A percentile compares a stretch with the other conserved stretches of the same genome.
phyloP scores from a whole-genome alignment of 768 basidiomycete species.

The Serendipita vermifera region DNA sequence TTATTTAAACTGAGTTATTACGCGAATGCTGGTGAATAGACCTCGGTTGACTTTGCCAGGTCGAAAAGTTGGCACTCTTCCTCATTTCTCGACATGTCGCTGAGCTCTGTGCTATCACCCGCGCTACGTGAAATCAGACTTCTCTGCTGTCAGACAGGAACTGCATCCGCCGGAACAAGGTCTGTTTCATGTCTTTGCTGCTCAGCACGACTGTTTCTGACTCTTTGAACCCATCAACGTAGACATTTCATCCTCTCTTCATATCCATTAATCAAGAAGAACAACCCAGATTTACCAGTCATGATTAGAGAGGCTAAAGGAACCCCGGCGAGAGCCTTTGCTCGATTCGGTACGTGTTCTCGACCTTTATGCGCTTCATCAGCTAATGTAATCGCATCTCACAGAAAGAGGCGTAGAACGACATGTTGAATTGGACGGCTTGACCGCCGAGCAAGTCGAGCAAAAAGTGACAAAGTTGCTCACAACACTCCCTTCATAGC shows the following conservation, averaged over 20 bases:
- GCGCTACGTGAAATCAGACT: slow-evolving; percentile 69
- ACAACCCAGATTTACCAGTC: slow-evolving; percentile 78
- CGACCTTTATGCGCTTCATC: not conserved
- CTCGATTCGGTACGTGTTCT: slow-evolving; percentile 58
- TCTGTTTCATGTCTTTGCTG: slow-evolving; percentile 23
- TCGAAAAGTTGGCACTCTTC: slow-evolving; percentile 13
- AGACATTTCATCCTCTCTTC: slow-evolving; percentile 70
- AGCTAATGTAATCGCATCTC: not conserved
- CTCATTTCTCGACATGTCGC: slow-evolving; percentile 32
- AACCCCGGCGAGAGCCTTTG: slow-evolving; percentile 72
- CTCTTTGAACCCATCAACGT: slow-evolving; percentile 10
- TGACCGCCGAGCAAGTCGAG: slow-evolving; percentile 59
- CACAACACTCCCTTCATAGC: slow-evolving; percentile 11
- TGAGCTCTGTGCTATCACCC: slow-evolving; percentile 62
- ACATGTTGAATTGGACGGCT: slow-evolving; percentile 66
- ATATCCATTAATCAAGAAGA: slow-evolving; percentile 62
- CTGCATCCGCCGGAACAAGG: slow-evolving; percentile 71
- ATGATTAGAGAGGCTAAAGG: slow-evolving; percentile 68
- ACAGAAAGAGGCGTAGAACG: slow-evolving; percentile 70
- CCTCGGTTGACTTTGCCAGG: no score
- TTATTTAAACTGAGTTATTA: no score
- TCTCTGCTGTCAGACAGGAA: slow-evolving; percentile 62
- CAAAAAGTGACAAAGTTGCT: slow-evolving; percentile 55
- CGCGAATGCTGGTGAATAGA: no score
- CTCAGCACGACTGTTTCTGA: not conserved